Evolutionary conservation across 2,329 filamentous ascomycete genomes (phyloP).

Genomic region (Coniella lustricola): DNA sequence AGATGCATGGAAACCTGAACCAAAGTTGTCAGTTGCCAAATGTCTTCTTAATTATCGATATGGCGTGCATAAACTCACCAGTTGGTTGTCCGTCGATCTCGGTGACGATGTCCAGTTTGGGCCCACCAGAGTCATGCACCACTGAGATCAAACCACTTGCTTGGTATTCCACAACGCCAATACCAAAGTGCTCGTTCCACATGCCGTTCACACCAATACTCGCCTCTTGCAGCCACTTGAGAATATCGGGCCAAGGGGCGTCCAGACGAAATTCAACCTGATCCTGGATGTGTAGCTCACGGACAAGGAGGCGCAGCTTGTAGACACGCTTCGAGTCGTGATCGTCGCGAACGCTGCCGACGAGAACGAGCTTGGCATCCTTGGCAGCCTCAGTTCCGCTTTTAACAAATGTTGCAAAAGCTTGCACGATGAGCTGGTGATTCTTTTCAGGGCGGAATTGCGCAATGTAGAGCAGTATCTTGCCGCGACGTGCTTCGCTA

Average conservation of each 20-base stretch:
- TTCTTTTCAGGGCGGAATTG: slow-evolving; percentile 98
- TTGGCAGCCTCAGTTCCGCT: slow-evolving; percentile 42
- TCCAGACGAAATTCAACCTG: slow-evolving; percentile 83
- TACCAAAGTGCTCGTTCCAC: slow-evolving; percentile 99
- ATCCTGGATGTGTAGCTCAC: slow-evolving; percentile 79
- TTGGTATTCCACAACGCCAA: slow-evolving; percentile 96
- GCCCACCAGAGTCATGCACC: slow-evolving; percentile 88
- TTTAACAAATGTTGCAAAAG: slow-evolving; percentile 72
- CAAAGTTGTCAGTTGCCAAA: slow-evolving; percentile 15
- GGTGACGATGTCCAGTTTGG: slow-evolving; percentile 87
- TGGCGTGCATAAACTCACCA: slow-evolving; percentile 42
- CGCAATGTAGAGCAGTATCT: slow-evolving; percentile 81
- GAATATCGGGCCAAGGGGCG: slow-evolving; percentile 79
- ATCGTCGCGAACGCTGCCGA: slow-evolving; percentile 87
- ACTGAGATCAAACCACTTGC: slow-evolving; percentile 89
- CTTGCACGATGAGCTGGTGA: slow-evolving; percentile 75
- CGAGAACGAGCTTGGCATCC: slow-evolving; percentile 65
- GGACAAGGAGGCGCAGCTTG: slow-evolving; percentile 75
- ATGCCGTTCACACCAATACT: slow-evolving; percentile 93
- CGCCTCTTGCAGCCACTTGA: slow-evolving; percentile 68
- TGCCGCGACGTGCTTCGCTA: slow-evolving; percentile 63
- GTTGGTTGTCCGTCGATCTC: slow-evolving; percentile 71
- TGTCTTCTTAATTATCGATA: background rate
- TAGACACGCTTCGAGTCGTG: slow-evolving; percentile 78
- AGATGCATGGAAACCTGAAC: slow-evolving; percentile 75